Evolutionary conservation across 116 monocot genomes (phyloP).

Genomic region (Phalaenopsis hybrid): DNA sequence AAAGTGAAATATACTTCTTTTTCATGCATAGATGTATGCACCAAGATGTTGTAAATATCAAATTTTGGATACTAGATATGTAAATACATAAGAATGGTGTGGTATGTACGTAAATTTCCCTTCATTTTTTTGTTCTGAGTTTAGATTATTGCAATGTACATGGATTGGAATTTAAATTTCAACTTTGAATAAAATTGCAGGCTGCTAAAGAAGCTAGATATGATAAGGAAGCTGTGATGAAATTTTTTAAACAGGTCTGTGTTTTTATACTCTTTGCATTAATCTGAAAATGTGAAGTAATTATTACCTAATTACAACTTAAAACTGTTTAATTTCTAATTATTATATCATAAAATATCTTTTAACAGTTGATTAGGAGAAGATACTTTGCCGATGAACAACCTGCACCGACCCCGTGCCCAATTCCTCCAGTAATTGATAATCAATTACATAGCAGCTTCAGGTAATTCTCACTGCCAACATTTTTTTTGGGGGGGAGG

Average conservation of each 20-base stretch:
- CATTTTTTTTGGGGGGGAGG: not conserved
- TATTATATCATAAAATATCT: not conserved
- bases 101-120: too few relatives aligned
- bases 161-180: not conserved
- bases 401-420: conserved; percentile 56
- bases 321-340: not conserved
- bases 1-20: too few relatives aligned
- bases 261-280: not conserved
- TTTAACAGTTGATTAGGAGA: conserved; percentile 63
- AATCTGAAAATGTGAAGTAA: not conserved
- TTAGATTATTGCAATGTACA: not conserved
- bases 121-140: too few relatives aligned
- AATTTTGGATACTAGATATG: too few relatives aligned
- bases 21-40: too few relatives aligned
- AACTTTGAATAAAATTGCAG: conserved; percentile 26
- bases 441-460: not conserved
- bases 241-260: conserved; percentile 80
- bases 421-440: conserved; percentile 20
- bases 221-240: conserved; percentile 83
- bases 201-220: conserved; percentile 88
- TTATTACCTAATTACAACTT: not conserved
- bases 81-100: too few relatives aligned
- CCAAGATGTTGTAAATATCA: too few relatives aligned
- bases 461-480: not conserved
- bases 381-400: conserved; percentile 74